Conservation (phyloP, 805 yeast genomes). For the Monosporozyma yasuniensis region DNA sequence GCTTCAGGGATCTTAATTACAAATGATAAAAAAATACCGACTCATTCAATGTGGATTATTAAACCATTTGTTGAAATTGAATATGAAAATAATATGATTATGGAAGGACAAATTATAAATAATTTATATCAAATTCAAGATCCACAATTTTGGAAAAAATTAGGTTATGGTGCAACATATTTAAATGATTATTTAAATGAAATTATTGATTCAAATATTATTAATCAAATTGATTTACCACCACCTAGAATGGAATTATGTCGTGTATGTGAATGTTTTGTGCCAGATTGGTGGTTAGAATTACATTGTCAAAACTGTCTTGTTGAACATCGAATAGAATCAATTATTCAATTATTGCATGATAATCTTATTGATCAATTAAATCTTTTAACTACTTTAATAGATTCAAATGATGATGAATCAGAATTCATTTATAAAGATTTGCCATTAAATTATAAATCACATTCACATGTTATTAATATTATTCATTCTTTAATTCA, state of each 20-base stretch:
- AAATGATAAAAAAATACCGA: conserved; percentile 40
- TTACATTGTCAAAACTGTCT: conserved; percentile 81
- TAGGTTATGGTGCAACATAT: conserved; percentile 86
- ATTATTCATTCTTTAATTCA: conserved; percentile 32
- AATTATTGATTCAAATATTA: conserved; percentile 42
- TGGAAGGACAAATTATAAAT: not conserved
- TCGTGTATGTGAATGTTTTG: conserved; percentile 79
- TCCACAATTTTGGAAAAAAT: conserved; percentile 44
- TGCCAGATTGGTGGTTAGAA: conserved; percentile 97
- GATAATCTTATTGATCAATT: conserved; percentile 70
- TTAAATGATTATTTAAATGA: conserved; percentile 66
- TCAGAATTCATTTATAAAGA: conserved; percentile 48
- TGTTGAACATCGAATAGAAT: conserved; percentile 74
- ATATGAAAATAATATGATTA: conserved; percentile 23
- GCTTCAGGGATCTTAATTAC: conserved; percentile 89
- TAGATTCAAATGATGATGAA: conserved; percentile 1
- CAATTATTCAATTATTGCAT: conserved; percentile 63
- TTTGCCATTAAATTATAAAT: conserved; percentile 26
- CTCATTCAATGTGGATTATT: conserved; percentile 89
- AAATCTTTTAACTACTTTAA: conserved; percentile 33
- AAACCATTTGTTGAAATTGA: conserved; percentile 46
- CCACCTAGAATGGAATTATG: conserved; percentile 79
- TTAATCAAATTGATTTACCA: conserved; percentile 59
- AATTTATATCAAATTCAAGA: conserved; percentile 25
- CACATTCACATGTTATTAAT: conserved; percentile 9